A percentile compares a stretch with the other conserved stretches of the same genome.
Conservation (phyloP, 2,329 filamentous ascomycete genomes). For the Curvularia hawaiiensis region DNA sequence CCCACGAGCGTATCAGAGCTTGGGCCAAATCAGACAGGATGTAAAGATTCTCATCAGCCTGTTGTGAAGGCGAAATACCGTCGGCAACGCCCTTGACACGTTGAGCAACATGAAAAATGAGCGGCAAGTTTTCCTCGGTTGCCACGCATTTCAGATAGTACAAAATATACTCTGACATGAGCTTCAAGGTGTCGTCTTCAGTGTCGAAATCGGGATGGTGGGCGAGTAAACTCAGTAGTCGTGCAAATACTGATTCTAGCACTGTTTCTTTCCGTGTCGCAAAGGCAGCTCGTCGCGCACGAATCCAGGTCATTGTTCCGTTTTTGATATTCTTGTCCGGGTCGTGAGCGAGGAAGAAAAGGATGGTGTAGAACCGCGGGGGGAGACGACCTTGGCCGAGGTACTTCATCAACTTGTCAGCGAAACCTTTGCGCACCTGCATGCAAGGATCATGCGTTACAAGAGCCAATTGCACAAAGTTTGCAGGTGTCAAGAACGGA, state of each 20-base stretch:
- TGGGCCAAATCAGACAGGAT: slow-evolving; percentile 87
- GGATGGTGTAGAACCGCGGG: slow-evolving; percentile 82
- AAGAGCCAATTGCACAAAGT: slow-evolving; percentile 82
- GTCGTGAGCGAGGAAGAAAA: slow-evolving; percentile 92
- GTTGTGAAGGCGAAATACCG: slow-evolving; percentile 64
- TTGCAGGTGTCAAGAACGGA: slow-evolving; percentile 69
- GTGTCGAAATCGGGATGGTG: slow-evolving; percentile 88
- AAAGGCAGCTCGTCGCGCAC: slow-evolving; percentile 75
- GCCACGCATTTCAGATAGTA: slow-evolving; percentile 86
- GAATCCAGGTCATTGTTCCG: slow-evolving; percentile 84
- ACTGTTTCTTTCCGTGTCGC: slow-evolving; percentile 59
- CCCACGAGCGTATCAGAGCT: slow-evolving; percentile 80
- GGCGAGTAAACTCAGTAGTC: slow-evolving; percentile 84
- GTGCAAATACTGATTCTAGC: slow-evolving; percentile 80
- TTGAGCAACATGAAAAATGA: slow-evolving; percentile 92
- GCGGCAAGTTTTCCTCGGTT: slow-evolving; percentile 81
- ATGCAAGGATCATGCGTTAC: slow-evolving; percentile 78
- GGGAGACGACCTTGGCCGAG: slow-evolving; percentile 73
- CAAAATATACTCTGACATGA: slow-evolving; percentile 86
- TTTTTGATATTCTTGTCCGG: slow-evolving; percentile 74
- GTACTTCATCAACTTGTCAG: slow-evolving; percentile 88
- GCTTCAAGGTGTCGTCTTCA: slow-evolving; percentile 68
- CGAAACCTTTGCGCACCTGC: slow-evolving; percentile 77
- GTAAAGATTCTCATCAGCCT: slow-evolving; percentile 74
- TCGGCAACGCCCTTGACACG: slow-evolving; percentile 90